Conservation (phyloP, 2,329 filamentous ascomycete genomes). For the Didymella sp. region DNA sequence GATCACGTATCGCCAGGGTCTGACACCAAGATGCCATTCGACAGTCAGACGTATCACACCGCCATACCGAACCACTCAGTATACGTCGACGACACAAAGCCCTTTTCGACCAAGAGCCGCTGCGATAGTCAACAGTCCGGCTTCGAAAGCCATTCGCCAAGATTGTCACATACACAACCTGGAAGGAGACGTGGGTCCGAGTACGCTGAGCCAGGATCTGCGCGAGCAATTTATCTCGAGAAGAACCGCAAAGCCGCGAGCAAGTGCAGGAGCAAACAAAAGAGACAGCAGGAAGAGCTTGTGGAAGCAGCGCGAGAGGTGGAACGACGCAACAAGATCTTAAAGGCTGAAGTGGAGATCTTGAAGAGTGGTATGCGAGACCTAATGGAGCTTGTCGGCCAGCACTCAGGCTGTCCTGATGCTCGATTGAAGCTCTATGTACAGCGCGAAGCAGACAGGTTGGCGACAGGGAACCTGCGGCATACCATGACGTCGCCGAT, state of each 20-base stretch:
- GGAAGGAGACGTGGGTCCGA: slow-evolving; percentile 28
- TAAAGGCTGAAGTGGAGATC: slow-evolving; percentile 40
- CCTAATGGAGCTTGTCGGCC: slow-evolving; percentile 34
- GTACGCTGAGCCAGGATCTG: slow-evolving; percentile 35
- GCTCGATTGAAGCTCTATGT: slow-evolving; percentile 33
- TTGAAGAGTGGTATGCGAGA: slow-evolving; percentile 32
- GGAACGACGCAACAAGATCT: slow-evolving; percentile 36
- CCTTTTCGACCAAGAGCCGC: slow-evolving; percentile 1
- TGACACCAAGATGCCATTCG: slow-evolving; percentile 3
- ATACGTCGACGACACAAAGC: neutral
- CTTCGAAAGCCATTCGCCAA: slow-evolving; percentile 5
- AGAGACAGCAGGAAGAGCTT: slow-evolving; percentile 59
- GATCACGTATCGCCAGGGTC: slow-evolving; percentile 4
- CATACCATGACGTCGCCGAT: neutral
- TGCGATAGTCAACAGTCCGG: slow-evolving; percentile 13
- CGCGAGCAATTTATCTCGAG: slow-evolving; percentile 58
- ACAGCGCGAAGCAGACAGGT: slow-evolving; percentile 36
- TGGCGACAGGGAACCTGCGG: slow-evolving; percentile 15
- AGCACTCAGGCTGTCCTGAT: slow-evolving; percentile 38
- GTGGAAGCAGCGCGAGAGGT: slow-evolving; percentile 52
- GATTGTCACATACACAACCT: neutral
- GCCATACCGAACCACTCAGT: neutral
- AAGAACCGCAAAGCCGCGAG: slow-evolving; percentile 74
- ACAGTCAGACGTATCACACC: neutral
- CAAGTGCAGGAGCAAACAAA: slow-evolving; percentile 74